Evolutionary conservation across 208 protist genomes (phyloP).

Genomic region (Endotrypanum monterogeii): DNA sequence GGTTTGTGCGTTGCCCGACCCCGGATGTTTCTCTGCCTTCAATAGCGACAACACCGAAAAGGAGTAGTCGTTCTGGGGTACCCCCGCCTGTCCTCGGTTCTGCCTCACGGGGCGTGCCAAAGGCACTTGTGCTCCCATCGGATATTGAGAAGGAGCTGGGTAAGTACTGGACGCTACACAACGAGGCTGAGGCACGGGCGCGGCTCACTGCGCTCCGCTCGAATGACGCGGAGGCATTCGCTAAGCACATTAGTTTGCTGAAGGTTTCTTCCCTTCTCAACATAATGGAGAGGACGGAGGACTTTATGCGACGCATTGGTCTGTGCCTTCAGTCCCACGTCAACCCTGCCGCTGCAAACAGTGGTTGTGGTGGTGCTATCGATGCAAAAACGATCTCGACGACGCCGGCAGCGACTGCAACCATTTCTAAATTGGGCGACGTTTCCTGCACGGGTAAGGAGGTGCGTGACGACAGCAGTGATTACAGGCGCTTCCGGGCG

Average conservation of each 20-base stretch:
- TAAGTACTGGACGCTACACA: slow-evolving; percentile 44
- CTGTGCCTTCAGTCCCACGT: slow-evolving; percentile 30
- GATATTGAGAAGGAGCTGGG: slow-evolving; percentile 39
- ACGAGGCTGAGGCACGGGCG: slow-evolving; percentile 41
- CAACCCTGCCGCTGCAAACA: neutral
- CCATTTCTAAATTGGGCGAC: neutral
- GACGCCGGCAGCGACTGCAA: neutral
- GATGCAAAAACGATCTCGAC: neutral
- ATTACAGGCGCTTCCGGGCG: slow-evolving; percentile 52
- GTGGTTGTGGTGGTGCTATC: neutral
- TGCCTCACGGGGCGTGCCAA: neutral
- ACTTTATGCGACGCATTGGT: slow-evolving; percentile 62
- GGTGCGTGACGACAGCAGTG: neutral
- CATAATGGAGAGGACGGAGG: slow-evolving; percentile 71
- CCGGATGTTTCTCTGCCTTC: neutral
- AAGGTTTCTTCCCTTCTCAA: slow-evolving; percentile 54
- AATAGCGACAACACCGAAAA: neutral
- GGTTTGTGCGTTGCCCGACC: slow-evolving; percentile 13
- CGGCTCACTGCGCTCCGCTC: slow-evolving; percentile 42
- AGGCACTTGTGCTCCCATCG: slow-evolving; percentile 12
- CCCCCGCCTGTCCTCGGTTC: neutral
- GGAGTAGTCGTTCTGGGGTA: neutral
- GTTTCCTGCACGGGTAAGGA: neutral
- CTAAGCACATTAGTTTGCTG: slow-evolving; percentile 46
- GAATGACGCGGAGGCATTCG: slow-evolving; percentile 55